Conservation (phyloP, 2,329 filamentous ascomycete genomes). For the Hypoxylon sp. region DNA sequence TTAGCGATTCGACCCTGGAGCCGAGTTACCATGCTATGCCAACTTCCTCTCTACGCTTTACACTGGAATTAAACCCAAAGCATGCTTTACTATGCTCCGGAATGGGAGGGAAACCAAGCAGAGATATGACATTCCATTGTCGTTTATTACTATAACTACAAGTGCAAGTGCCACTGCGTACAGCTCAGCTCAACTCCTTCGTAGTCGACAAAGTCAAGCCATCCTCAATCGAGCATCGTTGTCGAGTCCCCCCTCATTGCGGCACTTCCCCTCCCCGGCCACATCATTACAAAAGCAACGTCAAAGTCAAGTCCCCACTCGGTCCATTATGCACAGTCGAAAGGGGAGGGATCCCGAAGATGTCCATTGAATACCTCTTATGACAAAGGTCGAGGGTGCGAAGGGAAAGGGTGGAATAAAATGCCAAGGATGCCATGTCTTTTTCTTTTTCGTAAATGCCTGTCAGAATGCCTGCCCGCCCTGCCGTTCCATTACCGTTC, state of each 20-base stretch:
- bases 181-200: conserved; percentile 11
- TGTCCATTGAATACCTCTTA: conserved; percentile 36
- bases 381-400: conserved; percentile 21
- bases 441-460: conserved; percentile 40
- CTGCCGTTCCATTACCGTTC: conserved; percentile 27
- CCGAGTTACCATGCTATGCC: conserved; percentile 8
- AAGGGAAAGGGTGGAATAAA: conserved; percentile 24
- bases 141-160: conserved; percentile 36
- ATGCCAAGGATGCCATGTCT: conserved; percentile 30
- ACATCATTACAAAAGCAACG: conserved; percentile 6
- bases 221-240: neutral
- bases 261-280: neutral
- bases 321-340: conserved; percentile 38
- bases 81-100: conserved; percentile 23
- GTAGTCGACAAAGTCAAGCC: neutral
- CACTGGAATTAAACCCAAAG: conserved; percentile 6
- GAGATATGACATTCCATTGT: conserved; percentile 32
- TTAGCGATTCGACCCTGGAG: neutral
- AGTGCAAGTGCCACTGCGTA: conserved; percentile 34
- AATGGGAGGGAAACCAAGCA: conserved; percentile 10
- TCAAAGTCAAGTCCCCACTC: neutral
- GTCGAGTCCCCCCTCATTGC: conserved; percentile 1
- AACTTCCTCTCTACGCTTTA: conserved; percentile 8
- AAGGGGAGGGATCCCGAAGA: conserved; percentile 19
- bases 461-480: conserved; percentile 34